These are phyloP conservation scores for Kalaharituber pfeilii DNA, from an alignment of 2,329 filamentous ascomycete genomes.

Conservation along the genomic window DNA sequence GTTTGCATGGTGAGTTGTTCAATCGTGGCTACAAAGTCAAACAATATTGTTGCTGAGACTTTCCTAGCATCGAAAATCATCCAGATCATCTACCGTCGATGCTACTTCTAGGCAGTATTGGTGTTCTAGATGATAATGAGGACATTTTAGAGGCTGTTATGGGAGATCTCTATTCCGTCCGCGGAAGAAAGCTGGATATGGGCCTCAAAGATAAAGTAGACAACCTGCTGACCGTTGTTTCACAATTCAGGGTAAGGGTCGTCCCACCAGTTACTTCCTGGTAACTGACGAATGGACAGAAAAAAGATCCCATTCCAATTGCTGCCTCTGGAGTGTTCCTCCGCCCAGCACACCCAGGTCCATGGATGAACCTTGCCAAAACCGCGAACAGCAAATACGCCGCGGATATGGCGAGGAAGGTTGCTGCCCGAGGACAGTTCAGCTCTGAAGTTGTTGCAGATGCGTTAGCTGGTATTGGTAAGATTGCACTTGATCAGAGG, in stretches of 20 bases:
- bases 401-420: slow-evolving; percentile 63
- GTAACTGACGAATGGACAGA: too few species aligned
- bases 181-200: slow-evolving; percentile 47
- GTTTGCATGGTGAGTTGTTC: slow-evolving; percentile 35
- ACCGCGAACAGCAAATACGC: slow-evolving; percentile 35
- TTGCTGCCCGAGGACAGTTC: slow-evolving; percentile 50
- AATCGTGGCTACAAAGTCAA: not conserved
- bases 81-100: slow-evolving; percentile 64
- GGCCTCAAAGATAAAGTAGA: slow-evolving; percentile 52
- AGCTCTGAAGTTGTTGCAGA: slow-evolving; percentile 32
- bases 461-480: slow-evolving; percentile 58
- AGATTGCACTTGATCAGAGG: slow-evolving; percentile 54
- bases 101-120: slow-evolving; percentile 66
- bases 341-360: slow-evolving; percentile 57
- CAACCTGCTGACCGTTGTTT: slow-evolving; percentile 58
- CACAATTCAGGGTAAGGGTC: slow-evolving; percentile 26
- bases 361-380: slow-evolving; percentile 60
- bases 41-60: not conserved
- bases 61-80: slow-evolving; percentile 51
- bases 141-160: slow-evolving; percentile 67
- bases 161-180: slow-evolving; percentile 55
- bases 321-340: slow-evolving; percentile 51
- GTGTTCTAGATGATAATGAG: slow-evolving; percentile 59
- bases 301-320: slow-evolving; percentile 27
- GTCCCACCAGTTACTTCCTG: too few species aligned